A percentile compares a stretch with the other conserved stretches of the same genome.
Evolutionary conservation across 1,284 basidiomycete genomes (phyloP).

Genomic region (Trichosporon coremiiforme): DNA sequence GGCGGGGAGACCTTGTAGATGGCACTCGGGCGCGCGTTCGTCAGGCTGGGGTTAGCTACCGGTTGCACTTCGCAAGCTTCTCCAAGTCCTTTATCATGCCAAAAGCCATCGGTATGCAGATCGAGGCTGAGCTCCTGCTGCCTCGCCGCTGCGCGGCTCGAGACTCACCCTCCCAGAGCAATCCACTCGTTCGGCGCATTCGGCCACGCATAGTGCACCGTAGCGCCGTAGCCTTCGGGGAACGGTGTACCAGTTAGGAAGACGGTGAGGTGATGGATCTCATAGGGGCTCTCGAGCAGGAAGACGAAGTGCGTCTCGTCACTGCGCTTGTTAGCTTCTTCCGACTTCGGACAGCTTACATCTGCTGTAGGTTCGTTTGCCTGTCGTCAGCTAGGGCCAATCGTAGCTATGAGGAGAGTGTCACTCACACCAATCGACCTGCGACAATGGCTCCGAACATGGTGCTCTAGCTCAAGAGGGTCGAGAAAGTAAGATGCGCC

Average conservation of each 20-base stretch:
- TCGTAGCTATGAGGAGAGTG: neutral
- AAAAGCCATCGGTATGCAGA: too few species aligned
- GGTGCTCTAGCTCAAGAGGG: neutral
- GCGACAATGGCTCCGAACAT: constrained; percentile 6
- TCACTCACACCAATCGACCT: neutral
- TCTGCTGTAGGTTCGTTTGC: constrained; percentile 57
- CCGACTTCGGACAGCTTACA: constrained; percentile 35
- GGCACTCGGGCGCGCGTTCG: constrained; percentile 86
- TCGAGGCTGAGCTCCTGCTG: neutral
- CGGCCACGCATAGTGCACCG: constrained; percentile 87
- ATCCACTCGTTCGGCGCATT: constrained; percentile 65
- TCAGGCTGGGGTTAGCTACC: constrained; percentile 65
- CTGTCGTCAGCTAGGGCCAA: constrained; percentile 33
- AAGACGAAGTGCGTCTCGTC: constrained; percentile 83
- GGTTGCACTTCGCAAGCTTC: too few species aligned
- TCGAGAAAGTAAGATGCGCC: neutral
- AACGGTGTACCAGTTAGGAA: constrained; percentile 83
- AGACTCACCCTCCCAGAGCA: constrained; percentile 77
- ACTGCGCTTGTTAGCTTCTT: constrained; percentile 33
- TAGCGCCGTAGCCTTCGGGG: constrained; percentile 83
- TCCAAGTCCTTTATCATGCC: too few species aligned
- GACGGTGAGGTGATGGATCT: constrained; percentile 86
- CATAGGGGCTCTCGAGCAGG: constrained; percentile 71
- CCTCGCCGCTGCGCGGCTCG: neutral
- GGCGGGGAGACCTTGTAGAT: constrained; percentile 79